phyloP scores from a whole-genome alignment of 2,329 filamentous ascomycete species.

The Exophiala mesophila region DNA sequence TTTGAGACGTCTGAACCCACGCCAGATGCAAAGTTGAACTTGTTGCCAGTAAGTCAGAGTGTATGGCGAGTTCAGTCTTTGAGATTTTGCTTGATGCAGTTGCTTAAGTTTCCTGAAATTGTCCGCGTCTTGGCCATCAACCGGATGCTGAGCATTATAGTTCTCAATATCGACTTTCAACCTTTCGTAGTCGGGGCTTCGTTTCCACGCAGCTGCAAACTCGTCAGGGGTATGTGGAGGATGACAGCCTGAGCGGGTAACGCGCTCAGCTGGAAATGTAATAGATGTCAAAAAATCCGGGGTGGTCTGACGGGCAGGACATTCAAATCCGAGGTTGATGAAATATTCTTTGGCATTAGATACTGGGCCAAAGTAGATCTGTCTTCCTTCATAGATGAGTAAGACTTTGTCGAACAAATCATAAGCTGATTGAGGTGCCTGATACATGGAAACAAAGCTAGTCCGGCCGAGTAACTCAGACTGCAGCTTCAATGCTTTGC shows the following conservation, averaged over 20 bases:
- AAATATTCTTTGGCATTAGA: conserved; percentile 60
- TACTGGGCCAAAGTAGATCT: conserved; percentile 70
- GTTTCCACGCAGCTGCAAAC: conserved; percentile 52
- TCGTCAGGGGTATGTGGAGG: conserved; percentile 65
- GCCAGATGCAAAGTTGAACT: conserved; percentile 70
- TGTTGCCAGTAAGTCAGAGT: conserved; percentile 60
- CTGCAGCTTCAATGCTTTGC: conserved; percentile 46
- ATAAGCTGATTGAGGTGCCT: conserved; percentile 47
- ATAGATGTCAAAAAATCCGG: conserved; percentile 66
- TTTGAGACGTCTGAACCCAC: conserved; percentile 70
- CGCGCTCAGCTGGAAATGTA: conserved; percentile 60
- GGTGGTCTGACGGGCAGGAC: conserved; percentile 61
- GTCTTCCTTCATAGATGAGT: conserved; percentile 64
- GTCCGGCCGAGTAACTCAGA: conserved; percentile 47
- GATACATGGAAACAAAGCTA: conserved; percentile 54
- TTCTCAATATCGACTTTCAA: conserved; percentile 8
- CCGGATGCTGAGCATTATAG: conserved; percentile 9
- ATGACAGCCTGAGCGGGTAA: conserved; percentile 54
- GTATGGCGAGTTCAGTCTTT: conserved; percentile 47
- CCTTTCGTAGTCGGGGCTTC: conserved; percentile 30
- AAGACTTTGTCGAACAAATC: conserved; percentile 68
- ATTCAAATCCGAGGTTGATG: conserved; percentile 63
- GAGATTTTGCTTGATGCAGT: conserved; percentile 8
- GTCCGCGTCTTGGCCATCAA: conserved; percentile 7
- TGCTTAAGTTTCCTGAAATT: conserved; percentile 8